Base-by-base conservation (phyloP, 352 stramenopile genomes). In the Phytopythium kandeliae region DNA sequence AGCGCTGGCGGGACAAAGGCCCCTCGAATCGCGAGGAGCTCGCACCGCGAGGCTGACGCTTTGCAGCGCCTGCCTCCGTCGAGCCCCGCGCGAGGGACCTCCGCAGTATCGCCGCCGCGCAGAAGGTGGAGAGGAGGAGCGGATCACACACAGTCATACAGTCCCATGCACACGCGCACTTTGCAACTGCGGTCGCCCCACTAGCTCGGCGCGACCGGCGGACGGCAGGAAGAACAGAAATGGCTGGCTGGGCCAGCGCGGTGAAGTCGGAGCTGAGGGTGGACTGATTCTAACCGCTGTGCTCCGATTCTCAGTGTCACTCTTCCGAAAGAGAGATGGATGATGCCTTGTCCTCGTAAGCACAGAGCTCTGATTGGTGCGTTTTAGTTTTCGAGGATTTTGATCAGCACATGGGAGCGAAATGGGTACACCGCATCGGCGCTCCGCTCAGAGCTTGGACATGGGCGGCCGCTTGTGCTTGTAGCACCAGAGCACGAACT, bases 401-500 rank as follows among this genome's bases (percentile, higher is more conserved):
- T n/a, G 30, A 45, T 45, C 11, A 22, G 38, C 30, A 19, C 38
- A 31, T 16, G 7, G 1, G 34, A 3, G 26, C 13, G n/a, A 15
- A 12, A n/a, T 7, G 34, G 2, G 21, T 40, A 17, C 19, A 4
- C n/a, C n/a, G n/a, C n/a, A n/a, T n/a, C n/a, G 16, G 17, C 7
- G 35, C 19, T 22, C 28, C 28, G 28, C 5, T 33, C 28, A 33
- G 28, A 11, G 5, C 21, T 49, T 47, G 60, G 4, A 68, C 42
- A 53, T 50, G 21, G 22, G 13, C 5, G 71, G 69, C 12, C 71
- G 74, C 16, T 70, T 65, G 60, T 81, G 58, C 55, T 62, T 56
- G 63, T 83, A 86, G 63, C 74, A 81, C 69, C 69, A 83, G 11
- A 63, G 55, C 28, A 81, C 71, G 22, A 67, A 79, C 46, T 75